Conservation (phyloP, 2,329 filamentous ascomycete species). For the Beauveria caledonica region DNA sequence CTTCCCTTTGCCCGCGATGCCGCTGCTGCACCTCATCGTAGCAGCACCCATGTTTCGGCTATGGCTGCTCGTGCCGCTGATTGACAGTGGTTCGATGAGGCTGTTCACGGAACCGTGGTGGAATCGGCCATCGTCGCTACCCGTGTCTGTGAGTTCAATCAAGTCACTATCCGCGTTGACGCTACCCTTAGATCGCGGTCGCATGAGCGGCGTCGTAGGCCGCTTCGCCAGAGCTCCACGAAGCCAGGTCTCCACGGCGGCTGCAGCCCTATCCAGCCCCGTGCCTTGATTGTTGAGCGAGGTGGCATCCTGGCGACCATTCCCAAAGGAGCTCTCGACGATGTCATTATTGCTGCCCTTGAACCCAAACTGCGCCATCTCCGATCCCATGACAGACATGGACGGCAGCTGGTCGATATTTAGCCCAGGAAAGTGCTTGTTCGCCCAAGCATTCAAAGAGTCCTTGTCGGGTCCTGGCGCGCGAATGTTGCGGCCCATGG, state of each 20-base stretch:
- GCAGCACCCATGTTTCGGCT: conserved; percentile 30
- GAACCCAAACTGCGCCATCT: conserved; percentile 51
- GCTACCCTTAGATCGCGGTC: conserved; percentile 22
- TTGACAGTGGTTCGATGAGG: conserved; percentile 24
- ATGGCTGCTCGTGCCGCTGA: conserved; percentile 28
- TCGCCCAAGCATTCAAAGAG: conserved; percentile 74
- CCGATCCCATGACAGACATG: conserved; percentile 55
- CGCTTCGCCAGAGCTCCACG: conserved; percentile 67
- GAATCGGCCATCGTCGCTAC: conserved; percentile 43
- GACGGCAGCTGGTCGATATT: conserved; percentile 61
- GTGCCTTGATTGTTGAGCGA: conserved; percentile 38
- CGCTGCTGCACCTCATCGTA: conserved; percentile 26
- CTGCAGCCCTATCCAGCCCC: conserved; percentile 72
- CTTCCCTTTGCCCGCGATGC: conserved; percentile 32
- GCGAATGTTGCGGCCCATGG: conserved; percentile 61
- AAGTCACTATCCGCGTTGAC: conserved; percentile 48
- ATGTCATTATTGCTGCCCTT: conserved; percentile 32
- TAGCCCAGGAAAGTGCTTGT: conserved; percentile 72
- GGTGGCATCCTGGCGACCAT: conserved; percentile 36
- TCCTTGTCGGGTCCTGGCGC: conserved; percentile 78
- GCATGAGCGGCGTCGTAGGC: conserved; percentile 41
- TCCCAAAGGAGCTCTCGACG: conserved; percentile 43
- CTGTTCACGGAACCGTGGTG: conserved; percentile 18
- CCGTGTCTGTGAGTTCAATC: conserved; percentile 62
- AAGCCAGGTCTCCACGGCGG: conserved; percentile 84